Evolutionary conservation across 2,329 filamentous ascomycete genomes (phyloP).

Genomic region (Cordyceps tenuipes): DNA sequence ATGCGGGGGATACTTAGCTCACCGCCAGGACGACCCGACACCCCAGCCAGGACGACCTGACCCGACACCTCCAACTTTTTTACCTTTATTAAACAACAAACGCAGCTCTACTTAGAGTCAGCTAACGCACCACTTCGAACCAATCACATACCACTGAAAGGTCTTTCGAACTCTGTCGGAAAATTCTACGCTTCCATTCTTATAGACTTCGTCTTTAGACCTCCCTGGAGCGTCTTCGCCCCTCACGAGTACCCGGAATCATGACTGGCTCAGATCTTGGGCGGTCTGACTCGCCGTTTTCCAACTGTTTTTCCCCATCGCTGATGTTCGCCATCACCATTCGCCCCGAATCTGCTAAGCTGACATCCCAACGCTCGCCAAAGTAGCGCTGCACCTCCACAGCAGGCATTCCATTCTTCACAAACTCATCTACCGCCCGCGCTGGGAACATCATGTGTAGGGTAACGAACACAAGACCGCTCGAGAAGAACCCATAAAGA

Average conservation of each 20-base stretch:
- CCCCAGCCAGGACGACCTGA: no score
- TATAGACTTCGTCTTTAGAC: not conserved
- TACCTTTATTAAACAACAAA: no score
- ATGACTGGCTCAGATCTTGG: not conserved
- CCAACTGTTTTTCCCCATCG: not conserved
- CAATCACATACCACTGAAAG: not conserved
- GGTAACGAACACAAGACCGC: conserved; percentile 22
- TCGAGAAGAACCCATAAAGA: conserved; percentile 29
- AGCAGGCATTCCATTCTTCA: conserved; percentile 18
- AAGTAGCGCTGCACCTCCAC: conserved; percentile 22
- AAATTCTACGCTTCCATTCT: not conserved
- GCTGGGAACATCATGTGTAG: conserved; percentile 26
- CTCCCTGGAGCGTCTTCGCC: not conserved
- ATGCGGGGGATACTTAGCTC: not conserved
- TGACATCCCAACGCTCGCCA: conserved; percentile 25
- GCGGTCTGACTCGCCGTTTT: not conserved
- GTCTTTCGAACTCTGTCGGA: not conserved
- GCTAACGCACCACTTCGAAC: not conserved
- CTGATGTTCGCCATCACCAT: not conserved
- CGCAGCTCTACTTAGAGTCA: no score
- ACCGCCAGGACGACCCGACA: no score
- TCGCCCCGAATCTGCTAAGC: conserved; percentile 12
- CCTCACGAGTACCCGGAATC: not conserved
- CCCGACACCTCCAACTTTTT: no score
- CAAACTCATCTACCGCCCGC: conserved; percentile 21